Evolutionary conservation across 1,139 yeast species (phyloP), one percentile per base, ranked within the genome.

Genomic region (Trichomonascaceae sp.): DNA sequence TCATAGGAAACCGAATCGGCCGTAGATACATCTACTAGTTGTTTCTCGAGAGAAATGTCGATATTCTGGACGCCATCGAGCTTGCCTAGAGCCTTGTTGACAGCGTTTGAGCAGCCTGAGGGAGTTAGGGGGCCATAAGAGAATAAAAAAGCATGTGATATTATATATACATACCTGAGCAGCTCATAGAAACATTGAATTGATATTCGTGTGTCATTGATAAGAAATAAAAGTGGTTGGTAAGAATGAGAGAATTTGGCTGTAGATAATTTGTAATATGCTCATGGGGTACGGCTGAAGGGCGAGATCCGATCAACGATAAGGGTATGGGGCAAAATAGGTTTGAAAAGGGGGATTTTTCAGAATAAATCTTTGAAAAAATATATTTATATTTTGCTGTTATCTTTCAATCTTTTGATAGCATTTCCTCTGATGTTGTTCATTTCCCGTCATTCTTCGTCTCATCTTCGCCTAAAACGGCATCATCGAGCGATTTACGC

Each of bases 61-160:
- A 84, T 76, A 44, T 78, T 74, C 55, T 84, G 77, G 51, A 91
- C 95, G 3, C 96, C 96, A 38, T 83, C 85, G 47, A 88, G 76
- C 64, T 79, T 82, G 53, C 76, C 78, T 56, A 93, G 78, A 0
- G 84, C 98, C 64, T 90, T 81, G 69, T 84, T 82, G 52, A 93
- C 87, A 10, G 99, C 97, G 55, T 80, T 82, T 18, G 96, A 86
- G 72, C 99, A 93, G 32, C 97, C 87, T 65, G 45, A 1, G 12
- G n/a, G 58, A 54, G 43, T 27, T 8, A 27, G 32, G 10, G 24
- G 24, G 6, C 24, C 3, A 4, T 4, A 27, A 27, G 12, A 10
- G 32, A 27, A 8, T 8, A 27, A 39, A n/a, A 36, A 2, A 36
- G 2, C 8, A 36, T 10, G 32, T 10, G 2, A 38, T 15, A 20